phyloP scores from a whole-genome alignment of 495 filamentous ascomycete species.

The Daldinia bambusicola region DNA sequence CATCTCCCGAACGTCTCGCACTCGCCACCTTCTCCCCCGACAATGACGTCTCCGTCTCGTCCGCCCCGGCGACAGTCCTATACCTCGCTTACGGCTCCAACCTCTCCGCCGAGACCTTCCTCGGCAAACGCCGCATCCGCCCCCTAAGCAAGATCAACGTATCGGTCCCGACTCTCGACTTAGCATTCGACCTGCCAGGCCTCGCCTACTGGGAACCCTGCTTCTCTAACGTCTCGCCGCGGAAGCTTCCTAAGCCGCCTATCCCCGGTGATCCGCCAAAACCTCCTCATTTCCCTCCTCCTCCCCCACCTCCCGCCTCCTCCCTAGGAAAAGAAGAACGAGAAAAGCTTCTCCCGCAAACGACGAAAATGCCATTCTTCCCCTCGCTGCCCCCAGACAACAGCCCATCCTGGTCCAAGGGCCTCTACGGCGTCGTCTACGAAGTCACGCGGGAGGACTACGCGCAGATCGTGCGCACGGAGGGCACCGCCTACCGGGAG shows the following conservation, averaged over 20 bases:
- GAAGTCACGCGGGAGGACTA: slow-evolving; percentile 87
- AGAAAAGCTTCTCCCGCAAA: no score
- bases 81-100: slow-evolving; percentile 98
- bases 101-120: slow-evolving; percentile 78
- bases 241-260: slow-evolving; percentile 56
- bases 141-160: slow-evolving; percentile 84
- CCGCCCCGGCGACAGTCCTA: slow-evolving; percentile 71
- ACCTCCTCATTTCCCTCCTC: slow-evolving; percentile 44
- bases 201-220: slow-evolving; percentile 90
- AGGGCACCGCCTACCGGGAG: slow-evolving; percentile 87
- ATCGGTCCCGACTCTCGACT: slow-evolving; percentile 74
- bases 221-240: slow-evolving; percentile 81
- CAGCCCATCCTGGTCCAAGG: slow-evolving; percentile 71
- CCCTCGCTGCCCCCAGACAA: slow-evolving; percentile 53
- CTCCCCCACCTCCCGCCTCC: no score
- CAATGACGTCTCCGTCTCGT: neutral
- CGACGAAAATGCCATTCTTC: no score
- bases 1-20: slow-evolving; percentile 43
- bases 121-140: slow-evolving; percentile 75
- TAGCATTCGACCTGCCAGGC: slow-evolving; percentile 88
- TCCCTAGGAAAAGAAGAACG: no score
- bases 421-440: slow-evolving; percentile 92
- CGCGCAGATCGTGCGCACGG: slow-evolving; percentile 85
- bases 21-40: slow-evolving; percentile 36
- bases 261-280: slow-evolving; percentile 45